Base-by-base conservation (phyloP, 1,139 yeast genomes). In the Protomyces inundatus region DNA sequence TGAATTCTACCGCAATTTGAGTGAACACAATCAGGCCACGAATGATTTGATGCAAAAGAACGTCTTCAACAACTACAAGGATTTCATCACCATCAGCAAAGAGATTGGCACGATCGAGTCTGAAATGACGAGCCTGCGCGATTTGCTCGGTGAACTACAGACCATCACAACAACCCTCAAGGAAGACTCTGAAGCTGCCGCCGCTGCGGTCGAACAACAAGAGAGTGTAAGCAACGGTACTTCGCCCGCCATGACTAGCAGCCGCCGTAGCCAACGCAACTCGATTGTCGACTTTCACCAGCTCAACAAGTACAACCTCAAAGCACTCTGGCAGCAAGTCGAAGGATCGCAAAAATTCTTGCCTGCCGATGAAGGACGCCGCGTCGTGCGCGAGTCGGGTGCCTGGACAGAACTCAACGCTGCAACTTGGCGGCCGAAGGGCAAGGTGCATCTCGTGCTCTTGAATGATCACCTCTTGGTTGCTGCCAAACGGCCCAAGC, bases 361-460 rank as follows among this genome's bases (percentile, higher is more conserved):
- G 57, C 88, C 90, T 34, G 84, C 90, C 1, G 75, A 82, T 5
- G 89, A 95, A 0, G 95, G 95, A 1, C 81, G 97, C 63, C 97
- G 90, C 73, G 83, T 91, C 1, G 77, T 90, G 36, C 82, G 86
- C 7, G 95, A 90, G 70, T 85, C 90, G 74, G 86, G 87, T 1
- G 82, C 93, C 61, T 91, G 97, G 97, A 83, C 82, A 67, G 97
- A 91, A 74, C 78, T 91, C 66, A 90, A 90, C 71, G 84, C 88
- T 1, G 93, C 95, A 0, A 90, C 96, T 23, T 86, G 91, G 84
- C 88, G 89, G 72, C 85, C 90, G 0, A 79, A 87, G 54, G 86
- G 88, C 70, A 85, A 90, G 1, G 85, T 87, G 1, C 95, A 88
- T 71, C 76, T 91, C 57, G 87, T 88, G 70, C 75, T 91, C 9